phyloP scores from a whole-genome alignment of 176 grass and related monocot genomes.

The Eremochloa ophiuroides region DNA sequence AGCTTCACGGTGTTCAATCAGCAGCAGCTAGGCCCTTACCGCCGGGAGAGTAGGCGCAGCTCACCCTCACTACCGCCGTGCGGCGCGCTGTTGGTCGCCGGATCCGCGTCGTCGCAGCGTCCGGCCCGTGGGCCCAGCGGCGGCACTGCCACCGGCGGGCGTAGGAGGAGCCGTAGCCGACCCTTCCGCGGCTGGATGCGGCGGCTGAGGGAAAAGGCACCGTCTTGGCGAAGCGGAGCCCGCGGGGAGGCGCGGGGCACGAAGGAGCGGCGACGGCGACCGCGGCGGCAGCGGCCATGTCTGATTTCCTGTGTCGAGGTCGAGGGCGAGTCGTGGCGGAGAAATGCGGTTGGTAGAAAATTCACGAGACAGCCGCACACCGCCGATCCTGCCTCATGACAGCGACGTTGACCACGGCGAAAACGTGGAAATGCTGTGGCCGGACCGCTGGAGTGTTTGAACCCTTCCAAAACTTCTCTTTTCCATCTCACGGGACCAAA shows the following conservation, averaged over 20 bases:
- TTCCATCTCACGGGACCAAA: background rate
- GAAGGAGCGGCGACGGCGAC: background rate
- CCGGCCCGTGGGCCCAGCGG: slow-evolving; percentile 25
- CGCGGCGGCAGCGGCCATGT: slow-evolving; percentile 30
- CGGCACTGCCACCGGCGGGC: slow-evolving; percentile 19
- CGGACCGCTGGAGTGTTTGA: too few relatives aligned
- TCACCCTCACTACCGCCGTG: slow-evolving; percentile 10
- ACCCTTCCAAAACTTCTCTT: background rate
- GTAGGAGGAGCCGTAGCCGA: slow-evolving; percentile 19
- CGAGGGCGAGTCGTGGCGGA: slow-evolving; percentile 24
- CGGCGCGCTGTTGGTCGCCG: background rate
- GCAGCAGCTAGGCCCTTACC: slow-evolving; percentile 17
- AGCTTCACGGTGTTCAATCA: slow-evolving; percentile 1
- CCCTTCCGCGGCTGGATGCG: background rate
- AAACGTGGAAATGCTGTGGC: background rate
- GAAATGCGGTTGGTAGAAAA: slow-evolving; percentile 19
- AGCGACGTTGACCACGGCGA: slow-evolving; percentile 13
- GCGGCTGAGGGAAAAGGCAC: background rate
- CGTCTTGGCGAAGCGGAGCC: slow-evolving; percentile 2
- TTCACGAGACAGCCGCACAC: background rate
- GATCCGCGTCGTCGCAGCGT: background rate
- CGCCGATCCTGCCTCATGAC: background rate
- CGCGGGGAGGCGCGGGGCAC: slow-evolving; percentile 15
- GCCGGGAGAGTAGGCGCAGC: slow-evolving; percentile 33
- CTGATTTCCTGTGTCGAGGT: background rate